Evolutionary conservation across 495 filamentous ascomycete species (phyloP), one percentile per base, ranked within the genome.

Genomic region (Sabuloglossum arenarium): DNA sequence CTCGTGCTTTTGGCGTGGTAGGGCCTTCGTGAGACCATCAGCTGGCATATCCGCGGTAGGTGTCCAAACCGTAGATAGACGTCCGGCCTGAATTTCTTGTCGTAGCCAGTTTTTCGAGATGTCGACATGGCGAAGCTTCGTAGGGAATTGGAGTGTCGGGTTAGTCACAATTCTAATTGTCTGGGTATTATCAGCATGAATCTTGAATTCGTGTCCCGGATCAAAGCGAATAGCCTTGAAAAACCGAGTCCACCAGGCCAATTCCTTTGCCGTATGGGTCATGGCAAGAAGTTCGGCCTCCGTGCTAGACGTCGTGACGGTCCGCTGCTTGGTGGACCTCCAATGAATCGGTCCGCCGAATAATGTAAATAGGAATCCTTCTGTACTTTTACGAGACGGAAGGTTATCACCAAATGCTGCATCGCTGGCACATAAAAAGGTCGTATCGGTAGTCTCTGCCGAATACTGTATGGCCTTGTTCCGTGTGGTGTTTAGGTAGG

Each of bases 341-440:
- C 11, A 64, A 30, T 32, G 54, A 45, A 31, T 21, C 10, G 23
- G 50, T 19, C 55, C 55, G 5, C 47, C 28, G 21, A 30, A 29
- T 9, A 57, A 21, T 9, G 6, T 23, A 27, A 29, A 57, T 19
- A 57, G 46, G 29, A 59, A 57, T 11, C 61, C 60, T 52, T 28
- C 52, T 21, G 63, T 60, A 45, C 58, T 62, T 16, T 58, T 60
- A 14, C 58, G 31, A 32, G 59, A 56, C 9, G 28, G 24, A 24
- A 24, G 1, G 54, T 65, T 32, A 56, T 67, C 62, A 16, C 39
- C 56, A 12, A 46, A 65, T 11, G 60, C 61, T 11, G 59, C 53
- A 39, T 65, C 61, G 42, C 60, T 62, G 6, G 56, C 23, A 12
- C 57, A 28, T n/a, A 46, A 14, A 19, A 34, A 24, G 10, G 28